These are phyloP conservation scores for Bipolaris oryzae DNA, from an alignment of 2,329 filamentous ascomycete genomes.

Conservation along the genomic window DNA sequence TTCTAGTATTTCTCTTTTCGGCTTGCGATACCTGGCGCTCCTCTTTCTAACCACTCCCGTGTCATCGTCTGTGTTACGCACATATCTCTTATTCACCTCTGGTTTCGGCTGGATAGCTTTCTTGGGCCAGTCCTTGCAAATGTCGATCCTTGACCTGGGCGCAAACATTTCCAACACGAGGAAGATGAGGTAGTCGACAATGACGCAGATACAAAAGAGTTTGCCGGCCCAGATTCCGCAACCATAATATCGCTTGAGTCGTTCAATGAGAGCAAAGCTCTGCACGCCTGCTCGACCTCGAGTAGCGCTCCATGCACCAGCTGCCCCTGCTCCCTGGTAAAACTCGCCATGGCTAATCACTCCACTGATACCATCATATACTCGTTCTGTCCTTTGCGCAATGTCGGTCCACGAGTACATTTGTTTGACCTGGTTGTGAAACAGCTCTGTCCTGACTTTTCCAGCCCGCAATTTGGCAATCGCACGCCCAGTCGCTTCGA, in stretches of 20 bases:
- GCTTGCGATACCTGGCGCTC: constrained; percentile 37
- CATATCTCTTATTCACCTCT: constrained; percentile 17
- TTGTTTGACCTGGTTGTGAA: constrained; percentile 94
- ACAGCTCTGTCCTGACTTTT: constrained; percentile 86
- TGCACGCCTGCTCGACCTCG: constrained; percentile 72
- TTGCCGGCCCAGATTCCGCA: constrained; percentile 99
- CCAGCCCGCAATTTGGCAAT: constrained; percentile 86
- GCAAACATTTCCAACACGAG: constrained; percentile 86
- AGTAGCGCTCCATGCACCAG: constrained; percentile 69
- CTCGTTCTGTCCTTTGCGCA: constrained; percentile 87
- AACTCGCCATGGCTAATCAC: constrained; percentile 86
- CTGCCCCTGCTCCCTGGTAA: constrained; percentile 78
- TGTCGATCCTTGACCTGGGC: constrained; percentile 83
- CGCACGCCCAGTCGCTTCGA: constrained; percentile 84
- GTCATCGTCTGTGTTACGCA: constrained; percentile 16
- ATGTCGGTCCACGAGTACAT: constrained; percentile 99
- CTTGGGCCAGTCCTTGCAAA: constrained; percentile 89
- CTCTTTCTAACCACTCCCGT: constrained; percentile 29
- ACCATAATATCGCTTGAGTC: constrained; percentile 94
- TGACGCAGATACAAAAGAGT: constrained; percentile 90
- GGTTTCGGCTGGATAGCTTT: constrained; percentile 56
- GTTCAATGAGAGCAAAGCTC: constrained; percentile 91
- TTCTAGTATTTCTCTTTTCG: constrained; percentile 28
- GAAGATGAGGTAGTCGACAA: constrained; percentile 92
- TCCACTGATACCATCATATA: constrained; percentile 91